These are phyloP conservation scores for Cymodocea nodosa DNA, from an alignment of 116 monocot genomes.

Conservation along the genomic window DNA sequence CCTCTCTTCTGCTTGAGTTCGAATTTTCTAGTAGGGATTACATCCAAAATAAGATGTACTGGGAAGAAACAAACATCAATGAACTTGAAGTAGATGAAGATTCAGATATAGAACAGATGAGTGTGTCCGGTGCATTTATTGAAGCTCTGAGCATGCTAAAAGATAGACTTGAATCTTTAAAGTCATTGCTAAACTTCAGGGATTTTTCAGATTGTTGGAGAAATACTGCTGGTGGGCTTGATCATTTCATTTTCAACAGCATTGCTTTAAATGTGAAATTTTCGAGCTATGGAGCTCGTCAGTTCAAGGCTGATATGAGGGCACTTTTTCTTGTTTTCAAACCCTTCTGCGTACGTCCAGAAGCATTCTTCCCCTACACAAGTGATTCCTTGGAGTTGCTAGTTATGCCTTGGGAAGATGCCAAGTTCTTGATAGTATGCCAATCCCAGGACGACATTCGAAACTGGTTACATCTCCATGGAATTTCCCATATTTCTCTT, in stretches of 20 bases:
- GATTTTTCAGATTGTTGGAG: conserved; percentile 69
- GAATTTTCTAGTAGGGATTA: conserved; percentile 44
- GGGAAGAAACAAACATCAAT: conserved; percentile 4
- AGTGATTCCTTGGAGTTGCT: conserved; percentile 43
- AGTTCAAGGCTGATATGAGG: conserved; percentile 40
- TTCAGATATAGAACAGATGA: conserved; percentile 15
- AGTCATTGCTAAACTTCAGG: conserved; percentile 28
- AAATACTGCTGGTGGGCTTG: conserved; percentile 47
- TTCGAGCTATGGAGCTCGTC: conserved; percentile 27
- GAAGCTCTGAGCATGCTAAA: conserved; percentile 43
- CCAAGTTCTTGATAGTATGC: conserved; percentile 14
- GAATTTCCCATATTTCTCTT: conserved; percentile 33
- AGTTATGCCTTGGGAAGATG: conserved; percentile 16
- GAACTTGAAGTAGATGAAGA: conserved; percentile 2
- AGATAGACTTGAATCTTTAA: conserved; percentile 23
- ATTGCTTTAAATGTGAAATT: conserved; percentile 32
- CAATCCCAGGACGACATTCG: conserved; percentile 14
- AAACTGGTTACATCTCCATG: conserved; percentile 15
- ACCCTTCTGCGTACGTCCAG: conserved; percentile 51
- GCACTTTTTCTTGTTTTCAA: conserved; percentile 47
- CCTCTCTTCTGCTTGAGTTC: conserved; percentile 45
- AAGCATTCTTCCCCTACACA: conserved; percentile 49
- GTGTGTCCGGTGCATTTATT: conserved; percentile 28
- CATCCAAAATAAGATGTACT: conserved; percentile 26
- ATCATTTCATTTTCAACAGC: conserved; percentile 60